Percentiles rank a stretch among this genome's conserved stretches.
These are phyloP conservation scores for Fusarium pseudograminearum DNA, from an alignment of 2,329 filamentous ascomycete genomes.

Conservation along the genomic window DNA sequence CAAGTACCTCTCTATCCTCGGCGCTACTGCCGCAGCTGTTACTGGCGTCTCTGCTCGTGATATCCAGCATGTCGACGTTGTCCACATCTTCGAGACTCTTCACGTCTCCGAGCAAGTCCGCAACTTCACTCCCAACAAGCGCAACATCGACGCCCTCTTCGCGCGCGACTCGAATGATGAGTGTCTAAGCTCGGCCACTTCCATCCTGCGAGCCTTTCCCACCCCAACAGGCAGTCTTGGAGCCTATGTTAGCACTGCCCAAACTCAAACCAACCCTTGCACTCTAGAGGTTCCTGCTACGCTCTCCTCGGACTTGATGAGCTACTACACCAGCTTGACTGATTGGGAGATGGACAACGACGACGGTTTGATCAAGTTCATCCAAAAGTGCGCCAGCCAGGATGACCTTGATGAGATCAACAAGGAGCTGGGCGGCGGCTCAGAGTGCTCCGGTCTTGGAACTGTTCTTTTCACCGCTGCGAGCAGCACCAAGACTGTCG, in stretches of 20 bases:
- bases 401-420: neutral
- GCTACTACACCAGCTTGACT: constrained; percentile 23
- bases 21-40: constrained; percentile 17
- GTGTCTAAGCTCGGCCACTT: constrained; percentile 17
- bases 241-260: neutral
- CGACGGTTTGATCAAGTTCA: constrained; percentile 5
- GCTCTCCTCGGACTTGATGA: constrained; percentile 18
- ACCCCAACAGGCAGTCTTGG: constrained; percentile 4
- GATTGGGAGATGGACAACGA: constrained; percentile 11
- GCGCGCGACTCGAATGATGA: constrained; percentile 11
- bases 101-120: constrained; percentile 22
- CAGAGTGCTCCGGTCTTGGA: constrained; percentile 14
- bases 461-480: constrained; percentile 24
- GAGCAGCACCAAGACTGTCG: constrained; percentile 24
- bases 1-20: constrained; percentile 19
- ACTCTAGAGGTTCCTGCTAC: constrained; percentile 26
- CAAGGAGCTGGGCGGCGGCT: neutral
- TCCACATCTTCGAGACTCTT: constrained; percentile 33
- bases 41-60: constrained; percentile 7
- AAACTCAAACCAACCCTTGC: constrained; percentile 10
- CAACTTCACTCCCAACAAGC: constrained; percentile 30
- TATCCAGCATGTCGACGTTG: constrained; percentile 22
- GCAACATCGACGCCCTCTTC: constrained; percentile 19
- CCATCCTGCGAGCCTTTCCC: constrained; percentile 8
- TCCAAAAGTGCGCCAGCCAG: constrained; percentile 11